Conservation (phyloP, 257 asterid genomes). For the Fraxinus cuspidata region DNA sequence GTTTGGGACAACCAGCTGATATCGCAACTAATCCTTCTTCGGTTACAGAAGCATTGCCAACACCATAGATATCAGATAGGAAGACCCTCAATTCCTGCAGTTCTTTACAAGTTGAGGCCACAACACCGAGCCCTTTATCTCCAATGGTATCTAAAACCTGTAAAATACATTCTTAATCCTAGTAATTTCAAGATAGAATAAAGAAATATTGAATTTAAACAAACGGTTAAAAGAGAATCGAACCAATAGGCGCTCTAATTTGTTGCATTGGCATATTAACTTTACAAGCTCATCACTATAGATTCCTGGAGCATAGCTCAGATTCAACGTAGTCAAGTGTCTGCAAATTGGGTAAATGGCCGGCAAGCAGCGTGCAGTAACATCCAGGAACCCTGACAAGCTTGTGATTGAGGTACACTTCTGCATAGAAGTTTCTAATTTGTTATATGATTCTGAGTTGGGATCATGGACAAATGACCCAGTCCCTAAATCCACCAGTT, state of each 20-base stretch:
- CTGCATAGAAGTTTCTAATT: conserved; percentile 45
- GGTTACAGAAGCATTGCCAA: conserved; percentile 60
- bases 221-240: conserved; percentile 25
- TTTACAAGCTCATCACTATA: conserved; percentile 52
- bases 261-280: conserved; percentile 68
- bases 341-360: conserved; percentile 63
- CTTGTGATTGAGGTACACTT: conserved; percentile 59
- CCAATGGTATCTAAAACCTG: conserved; percentile 76
- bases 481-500: conserved; percentile 65
- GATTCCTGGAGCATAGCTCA: conserved; percentile 76
- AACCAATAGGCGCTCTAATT: conserved; percentile 72
- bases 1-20: conserved; percentile 84
- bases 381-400: conserved; percentile 73
- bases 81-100: conserved; percentile 75
- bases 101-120: conserved; percentile 72
- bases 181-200: not conserved
- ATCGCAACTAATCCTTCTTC: conserved; percentile 79
- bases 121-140: conserved; percentile 63
- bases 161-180: not conserved
- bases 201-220: not conserved
- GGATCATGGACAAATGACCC: conserved; percentile 64
- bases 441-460: conserved; percentile 46
- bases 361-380: conserved; percentile 53
- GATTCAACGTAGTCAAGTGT: conserved; percentile 63
- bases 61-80: conserved; percentile 50